These are phyloP conservation scores for Solanum chilense DNA, from an alignment of 257 asterid genomes.

Conservation along the genomic window DNA sequence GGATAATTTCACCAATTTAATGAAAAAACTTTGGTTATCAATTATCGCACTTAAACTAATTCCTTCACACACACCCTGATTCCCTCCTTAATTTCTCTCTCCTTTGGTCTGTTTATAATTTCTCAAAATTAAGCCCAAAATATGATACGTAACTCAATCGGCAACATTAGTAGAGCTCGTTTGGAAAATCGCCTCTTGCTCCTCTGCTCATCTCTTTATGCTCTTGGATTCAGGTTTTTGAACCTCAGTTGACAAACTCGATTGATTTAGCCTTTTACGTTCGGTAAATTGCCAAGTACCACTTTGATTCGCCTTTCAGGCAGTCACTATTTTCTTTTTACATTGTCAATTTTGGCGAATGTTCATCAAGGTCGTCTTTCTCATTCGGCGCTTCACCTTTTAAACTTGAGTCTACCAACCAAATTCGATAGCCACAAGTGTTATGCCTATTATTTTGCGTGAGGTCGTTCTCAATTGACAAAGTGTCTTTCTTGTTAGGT, in stretches of 20 bases:
- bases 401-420: background rate
- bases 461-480: background rate
- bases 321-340: background rate
- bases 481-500: background rate
- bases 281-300: background rate
- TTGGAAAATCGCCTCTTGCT: background rate
- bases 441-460: background rate
- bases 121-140: background rate
- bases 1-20: background rate
- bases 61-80: background rate
- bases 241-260: background rate
- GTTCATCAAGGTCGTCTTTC: background rate
- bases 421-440: background rate
- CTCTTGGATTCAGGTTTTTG: background rate
- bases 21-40: background rate
- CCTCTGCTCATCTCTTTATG: background rate
- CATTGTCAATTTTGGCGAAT: background rate
- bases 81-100: background rate
- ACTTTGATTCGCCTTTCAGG: background rate
- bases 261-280: background rate
- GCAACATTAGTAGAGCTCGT: background rate
- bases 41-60: background rate
- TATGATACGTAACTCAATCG: background rate
- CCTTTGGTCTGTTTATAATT: background rate
- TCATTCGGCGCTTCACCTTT: background rate